A percentile compares a stretch with the other conserved stretches of the same genome.
phyloP scores from a whole-genome alignment of 805 yeast genomes.

The Nakazawaea anatomiae region DNA sequence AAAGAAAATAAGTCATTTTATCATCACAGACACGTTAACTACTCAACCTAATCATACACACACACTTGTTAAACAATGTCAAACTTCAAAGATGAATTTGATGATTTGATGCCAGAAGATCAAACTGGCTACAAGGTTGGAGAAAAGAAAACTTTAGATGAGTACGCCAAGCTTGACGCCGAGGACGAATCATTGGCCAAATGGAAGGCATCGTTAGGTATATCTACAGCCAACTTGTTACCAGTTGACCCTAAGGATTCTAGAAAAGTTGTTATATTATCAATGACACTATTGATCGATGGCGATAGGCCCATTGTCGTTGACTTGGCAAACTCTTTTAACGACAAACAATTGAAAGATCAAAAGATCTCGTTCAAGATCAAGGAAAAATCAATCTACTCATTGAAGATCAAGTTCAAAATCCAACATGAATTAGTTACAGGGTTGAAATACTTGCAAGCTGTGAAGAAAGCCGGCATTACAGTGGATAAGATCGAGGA shows the following conservation, averaged over 20 bases:
- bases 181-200: conserved; percentile 85
- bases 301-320: conserved; percentile 65
- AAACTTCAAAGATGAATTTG: conserved; percentile 24
- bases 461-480: conserved; percentile 81
- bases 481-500: conserved; percentile 82
- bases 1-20: too few relatives aligned
- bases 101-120: conserved; percentile 57
- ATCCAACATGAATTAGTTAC: conserved; percentile 90
- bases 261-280: conserved; percentile 73
- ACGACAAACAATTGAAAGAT: conserved; percentile 45
- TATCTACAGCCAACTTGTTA: conserved; percentile 45
- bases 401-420: conserved; percentile 67
- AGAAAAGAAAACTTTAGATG: conserved; percentile 74
- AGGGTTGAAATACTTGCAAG: conserved; percentile 81
- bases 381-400: conserved; percentile 73
- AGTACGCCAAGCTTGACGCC: conserved; percentile 77
- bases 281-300: conserved; percentile 65
- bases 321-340: conserved; percentile 57
- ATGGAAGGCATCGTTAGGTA: conserved; percentile 88
- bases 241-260: conserved; percentile 68
- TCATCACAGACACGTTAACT: background rate
- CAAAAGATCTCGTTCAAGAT: conserved; percentile 61
- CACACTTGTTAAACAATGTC: background rate
- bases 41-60: background rate
- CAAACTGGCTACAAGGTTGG: conserved; percentile 60